Evolutionary conservation across 805 yeast species (phyloP).

Genomic region (Myxozyma vanderwaltii): DNA sequence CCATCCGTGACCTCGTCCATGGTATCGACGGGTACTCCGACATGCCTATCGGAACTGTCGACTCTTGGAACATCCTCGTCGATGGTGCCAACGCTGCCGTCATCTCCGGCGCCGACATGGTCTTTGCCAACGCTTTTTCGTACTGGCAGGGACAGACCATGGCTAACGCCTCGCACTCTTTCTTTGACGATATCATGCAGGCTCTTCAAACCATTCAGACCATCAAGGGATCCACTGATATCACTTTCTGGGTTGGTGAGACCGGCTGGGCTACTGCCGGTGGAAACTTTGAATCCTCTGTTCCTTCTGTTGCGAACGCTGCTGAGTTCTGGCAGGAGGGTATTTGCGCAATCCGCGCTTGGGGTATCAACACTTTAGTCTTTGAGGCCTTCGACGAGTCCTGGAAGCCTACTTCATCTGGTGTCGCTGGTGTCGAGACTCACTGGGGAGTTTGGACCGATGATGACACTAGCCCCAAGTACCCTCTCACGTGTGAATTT

Average conservation of each 20-base stretch:
- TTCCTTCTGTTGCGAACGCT: conserved; percentile 76
- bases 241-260: conserved; percentile 90
- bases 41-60: conserved; percentile 79
- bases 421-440: conserved; percentile 77
- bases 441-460: conserved; percentile 89
- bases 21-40: conserved; percentile 61
- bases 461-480: conserved; percentile 36
- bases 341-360: conserved; percentile 88
- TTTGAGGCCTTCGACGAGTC: conserved; percentile 96
- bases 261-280: conserved; percentile 98
- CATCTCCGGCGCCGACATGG: conserved; percentile 77
- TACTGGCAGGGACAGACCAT: conserved; percentile 98
- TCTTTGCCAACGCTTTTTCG: conserved; percentile 93
- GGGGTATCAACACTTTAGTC: conserved; percentile 91
- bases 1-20: conserved; percentile 60
- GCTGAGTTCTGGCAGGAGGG: conserved; percentile 81
- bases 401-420: conserved; percentile 93
- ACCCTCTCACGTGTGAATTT: conserved; percentile 20
- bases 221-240: conserved; percentile 80
- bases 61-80: conserved; percentile 91
- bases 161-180: conserved; percentile 82
- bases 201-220: conserved; percentile 88
- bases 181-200: conserved; percentile 97
- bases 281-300: conserved; percentile 63
- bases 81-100: conserved; percentile 73